A percentile compares a stretch with the other conserved stretches of the same genome.
These are phyloP conservation scores for Coemansia aciculifera DNA, from an alignment of 192 early-diverging fungal genomes.

Conservation along the genomic window DNA sequence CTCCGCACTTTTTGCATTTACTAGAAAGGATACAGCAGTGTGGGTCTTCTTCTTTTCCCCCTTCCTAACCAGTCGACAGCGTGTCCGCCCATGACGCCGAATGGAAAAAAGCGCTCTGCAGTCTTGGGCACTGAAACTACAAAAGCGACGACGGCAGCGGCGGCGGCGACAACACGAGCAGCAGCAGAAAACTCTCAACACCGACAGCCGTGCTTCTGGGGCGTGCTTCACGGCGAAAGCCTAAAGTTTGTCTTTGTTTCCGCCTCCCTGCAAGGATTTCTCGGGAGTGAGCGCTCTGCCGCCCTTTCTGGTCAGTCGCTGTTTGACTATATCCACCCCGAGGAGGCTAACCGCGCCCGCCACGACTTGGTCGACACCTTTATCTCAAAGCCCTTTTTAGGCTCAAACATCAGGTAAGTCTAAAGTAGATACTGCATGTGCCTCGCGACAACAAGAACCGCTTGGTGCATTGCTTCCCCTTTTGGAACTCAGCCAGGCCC, in stretches of 20 bases:
- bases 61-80: conserved; percentile 14
- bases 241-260: conserved; percentile 51
- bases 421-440: conserved; percentile 3
- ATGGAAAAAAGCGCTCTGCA: conserved; percentile 44
- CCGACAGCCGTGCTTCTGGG: conserved; percentile 53
- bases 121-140: conserved; percentile 22
- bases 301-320: conserved; percentile 41
- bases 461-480: neutral
- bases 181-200: conserved; percentile 2
- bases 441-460: neutral
- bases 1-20: neutral
- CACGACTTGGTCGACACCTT: conserved; percentile 47
- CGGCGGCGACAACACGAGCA: neutral
- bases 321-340: conserved; percentile 56
- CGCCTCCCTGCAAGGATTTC: conserved; percentile 40
- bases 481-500: conserved; percentile 6
- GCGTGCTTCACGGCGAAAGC: conserved; percentile 46
- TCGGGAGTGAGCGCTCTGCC: conserved; percentile 31
- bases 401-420: conserved; percentile 51
- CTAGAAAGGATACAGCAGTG: neutral
- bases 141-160: neutral
- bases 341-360: conserved; percentile 49
- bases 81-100: conserved; percentile 34
- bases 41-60: neutral
- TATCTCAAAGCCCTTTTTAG: conserved; percentile 38